Evolutionary conservation across 495 filamentous ascomycete species (phyloP), one percentile per base, ranked within the genome.

Genomic region (Podospora australis): DNA sequence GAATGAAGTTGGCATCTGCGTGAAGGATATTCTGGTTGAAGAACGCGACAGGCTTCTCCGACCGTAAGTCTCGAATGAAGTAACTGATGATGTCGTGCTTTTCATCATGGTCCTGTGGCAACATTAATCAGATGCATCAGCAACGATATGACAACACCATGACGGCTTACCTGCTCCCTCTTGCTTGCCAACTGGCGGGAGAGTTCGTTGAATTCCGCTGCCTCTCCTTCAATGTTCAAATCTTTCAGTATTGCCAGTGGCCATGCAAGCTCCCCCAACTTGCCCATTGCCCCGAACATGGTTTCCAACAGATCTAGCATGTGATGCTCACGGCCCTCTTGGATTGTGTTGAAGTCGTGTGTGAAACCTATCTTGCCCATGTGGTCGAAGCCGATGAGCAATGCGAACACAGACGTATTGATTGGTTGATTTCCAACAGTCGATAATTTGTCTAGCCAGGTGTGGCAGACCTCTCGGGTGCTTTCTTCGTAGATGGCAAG

Each of bases 391-490:
- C 53, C 45, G 2, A 60, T 51, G 11, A 60, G 35, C 10, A 52
- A 13, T 7, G 54, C 49, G n/a, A 54, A 56, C n/a, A 60, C 29
- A 6, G 53, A 49, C 2, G 54, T 54, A 13, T 60, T 32, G 22
- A 60, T 39, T 4, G 48, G 44, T n/a, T 32, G 34, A 2, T 51
- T 48, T 10, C 39, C 6, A 0, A 44, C 1, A 4, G 50, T 14
- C 1, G 19, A 45, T 6, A 60, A n/a, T 26, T 56, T 52, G 9
- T 16, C 17, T 2, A 60, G 25, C 54, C 53, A 86, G 72, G 80
- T 84, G 69, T 86, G 83, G 64, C 84, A 81, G 50, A 86, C 79
- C 69, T 86, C 86, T 55, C 82, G 75, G 46, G 83, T 79, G 67
- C 82, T 84, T 58, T 78, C 79, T 65, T 88, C 84, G 59, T 84